Percentiles rank a stretch among this genome's conserved stretches.
phyloP scores from a whole-genome alignment of 176 grass and related monocot genomes.

The Aegilops longissima region DNA sequence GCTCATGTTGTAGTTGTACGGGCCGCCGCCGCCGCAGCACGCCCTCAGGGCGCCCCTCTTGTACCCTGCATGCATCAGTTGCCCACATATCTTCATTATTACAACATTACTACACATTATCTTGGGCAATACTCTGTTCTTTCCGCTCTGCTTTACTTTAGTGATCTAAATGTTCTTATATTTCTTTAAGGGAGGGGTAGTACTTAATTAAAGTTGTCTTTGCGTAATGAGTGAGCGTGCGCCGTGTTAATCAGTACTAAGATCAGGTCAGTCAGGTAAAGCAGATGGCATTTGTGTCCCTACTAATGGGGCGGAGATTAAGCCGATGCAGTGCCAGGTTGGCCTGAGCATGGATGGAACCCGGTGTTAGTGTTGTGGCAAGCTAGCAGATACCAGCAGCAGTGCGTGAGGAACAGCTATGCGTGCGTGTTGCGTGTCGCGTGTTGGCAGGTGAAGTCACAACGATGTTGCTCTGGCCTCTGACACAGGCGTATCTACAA shows the following conservation, averaged over 20 bases:
- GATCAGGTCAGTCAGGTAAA: neutral
- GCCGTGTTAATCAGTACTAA: neutral
- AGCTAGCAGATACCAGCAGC: neutral
- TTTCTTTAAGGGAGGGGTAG: no score
- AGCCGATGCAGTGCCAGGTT: neutral
- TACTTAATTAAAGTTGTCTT: no score
- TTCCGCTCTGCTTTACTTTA: neutral
- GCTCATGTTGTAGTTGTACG: conserved; percentile 80
- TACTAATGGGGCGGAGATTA: neutral
- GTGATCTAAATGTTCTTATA: no score
- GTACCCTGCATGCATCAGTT: conserved; percentile 61
- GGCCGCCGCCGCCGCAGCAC: conserved; percentile 73
- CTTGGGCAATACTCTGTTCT: neutral
- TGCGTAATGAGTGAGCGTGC: no score
- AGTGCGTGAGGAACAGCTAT: neutral
- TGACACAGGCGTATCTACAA: conserved; percentile 15
- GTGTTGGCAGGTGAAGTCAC: conserved; percentile 23
- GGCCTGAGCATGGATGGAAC: neutral
- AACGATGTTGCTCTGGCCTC: conserved; percentile 25
- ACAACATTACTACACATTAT: neutral
- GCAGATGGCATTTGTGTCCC: neutral
- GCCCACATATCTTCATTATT: neutral
- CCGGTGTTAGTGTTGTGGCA: neutral
- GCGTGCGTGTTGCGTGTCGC: neutral
- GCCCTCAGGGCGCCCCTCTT: conserved; percentile 48